Conservation (phyloP, 768 basidiomycete genomes). For the Boletus subparvulus region DNA sequence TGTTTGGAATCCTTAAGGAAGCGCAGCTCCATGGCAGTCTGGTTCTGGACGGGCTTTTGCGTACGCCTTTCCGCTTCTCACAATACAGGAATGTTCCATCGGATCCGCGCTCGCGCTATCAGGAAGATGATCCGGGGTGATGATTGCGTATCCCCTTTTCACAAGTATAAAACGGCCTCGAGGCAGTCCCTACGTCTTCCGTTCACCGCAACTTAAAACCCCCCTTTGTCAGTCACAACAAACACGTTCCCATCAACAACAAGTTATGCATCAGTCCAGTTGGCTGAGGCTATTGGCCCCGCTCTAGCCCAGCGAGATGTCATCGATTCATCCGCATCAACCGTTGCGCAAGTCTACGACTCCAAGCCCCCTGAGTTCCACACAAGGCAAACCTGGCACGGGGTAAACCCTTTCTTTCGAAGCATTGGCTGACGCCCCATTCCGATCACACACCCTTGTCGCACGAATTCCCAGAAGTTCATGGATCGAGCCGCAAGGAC, state of each 20-base stretch:
- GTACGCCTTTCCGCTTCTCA: not conserved
- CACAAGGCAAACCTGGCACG: not conserved
- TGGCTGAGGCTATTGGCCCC: not conserved
- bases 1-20: not conserved
- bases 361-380: not conserved
- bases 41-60: not conserved
- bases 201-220: not conserved
- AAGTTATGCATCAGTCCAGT: not conserved
- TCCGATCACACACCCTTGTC: not conserved
- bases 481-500: not conserved
- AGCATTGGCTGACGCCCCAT: not conserved
- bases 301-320: slow-evolving; percentile 5
- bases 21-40: not conserved
- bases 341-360: not conserved
- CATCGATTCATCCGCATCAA: not conserved
- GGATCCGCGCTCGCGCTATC: not conserved
- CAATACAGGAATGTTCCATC: not conserved
- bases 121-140: not conserved
- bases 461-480: not conserved
- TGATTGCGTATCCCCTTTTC: not conserved
- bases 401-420: not conserved
- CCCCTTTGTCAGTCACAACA: not conserved
- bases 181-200: not conserved
- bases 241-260: not conserved
- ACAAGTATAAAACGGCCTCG: not conserved